These are phyloP conservation scores for Malassezia pachydermatis DNA, from an alignment of 1,284 basidiomycete species.

Conservation along the genomic window DNA sequence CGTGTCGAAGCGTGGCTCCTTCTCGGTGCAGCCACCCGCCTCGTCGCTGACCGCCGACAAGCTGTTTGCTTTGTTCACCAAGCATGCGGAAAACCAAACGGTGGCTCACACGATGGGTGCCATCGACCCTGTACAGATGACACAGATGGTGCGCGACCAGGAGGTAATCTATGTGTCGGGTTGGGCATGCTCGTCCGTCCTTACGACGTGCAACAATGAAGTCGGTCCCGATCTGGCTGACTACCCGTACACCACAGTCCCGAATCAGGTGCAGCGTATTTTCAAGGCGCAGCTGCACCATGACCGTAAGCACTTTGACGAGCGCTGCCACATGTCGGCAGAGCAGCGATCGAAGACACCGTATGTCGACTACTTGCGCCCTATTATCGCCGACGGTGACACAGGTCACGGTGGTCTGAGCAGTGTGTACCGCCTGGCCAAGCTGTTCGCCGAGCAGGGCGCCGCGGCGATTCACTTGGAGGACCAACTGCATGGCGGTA, in stretches of 20 bases:
- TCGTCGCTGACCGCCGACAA: slow-evolving; percentile 72
- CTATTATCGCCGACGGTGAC: slow-evolving; percentile 49
- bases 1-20: slow-evolving; percentile 76
- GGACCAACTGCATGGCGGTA: slow-evolving; percentile 48
- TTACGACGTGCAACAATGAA: slow-evolving; percentile 73
- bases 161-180: slow-evolving; percentile 93
- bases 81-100: slow-evolving; percentile 57
- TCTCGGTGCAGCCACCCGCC: slow-evolving; percentile 63
- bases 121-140: slow-evolving; percentile 82
- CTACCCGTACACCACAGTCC: slow-evolving; percentile 59
- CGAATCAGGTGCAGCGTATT: slow-evolving; percentile 58
- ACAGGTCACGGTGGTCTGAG: slow-evolving; percentile 46
- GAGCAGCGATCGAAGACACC: slow-evolving; percentile 53
- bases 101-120: slow-evolving; percentile 44
- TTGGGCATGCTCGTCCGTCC: slow-evolving; percentile 74
- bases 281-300: slow-evolving; percentile 60
- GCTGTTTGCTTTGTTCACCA: slow-evolving; percentile 60
- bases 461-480: slow-evolving; percentile 46
- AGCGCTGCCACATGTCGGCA: slow-evolving; percentile 58
- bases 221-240: slow-evolving; percentile 72
- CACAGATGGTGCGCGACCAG: slow-evolving; percentile 90
- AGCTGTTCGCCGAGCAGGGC: slow-evolving; percentile 51
- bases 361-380: slow-evolving; percentile 50
- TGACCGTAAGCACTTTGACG: slow-evolving; percentile 54
- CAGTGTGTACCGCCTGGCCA: slow-evolving; percentile 45